Evolutionary conservation across 352 stramenopile species (phyloP).

Genomic region (Pythium periplocum): DNA sequence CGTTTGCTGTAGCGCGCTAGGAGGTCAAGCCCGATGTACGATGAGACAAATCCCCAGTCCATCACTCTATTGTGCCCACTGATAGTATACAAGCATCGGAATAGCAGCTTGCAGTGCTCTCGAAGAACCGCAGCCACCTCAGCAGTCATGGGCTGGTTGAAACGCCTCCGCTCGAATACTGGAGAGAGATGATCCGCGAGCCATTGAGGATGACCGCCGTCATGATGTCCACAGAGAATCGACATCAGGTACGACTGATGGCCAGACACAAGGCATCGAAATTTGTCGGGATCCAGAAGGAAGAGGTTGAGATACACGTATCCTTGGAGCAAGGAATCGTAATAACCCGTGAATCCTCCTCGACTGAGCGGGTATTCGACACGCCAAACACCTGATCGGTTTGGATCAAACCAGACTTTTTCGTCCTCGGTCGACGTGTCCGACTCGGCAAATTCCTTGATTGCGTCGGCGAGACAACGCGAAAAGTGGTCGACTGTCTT

Average conservation of each 20-base stretch:
- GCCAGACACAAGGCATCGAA: neutral
- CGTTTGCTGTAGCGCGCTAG: no score
- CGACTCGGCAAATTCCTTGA: slow-evolving; percentile 1
- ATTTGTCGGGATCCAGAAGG: neutral
- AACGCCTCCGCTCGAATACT: neutral
- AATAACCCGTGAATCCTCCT: neutral
- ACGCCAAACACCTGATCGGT: neutral
- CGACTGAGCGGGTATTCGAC: neutral
- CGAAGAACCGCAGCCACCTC: neutral
- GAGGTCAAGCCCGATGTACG: no score
- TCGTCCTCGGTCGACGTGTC: neutral
- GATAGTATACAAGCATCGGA: neutral
- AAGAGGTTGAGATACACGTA: slow-evolving; percentile 2
- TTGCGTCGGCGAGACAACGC: neutral
- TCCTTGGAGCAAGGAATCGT: neutral
- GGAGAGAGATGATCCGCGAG: neutral
- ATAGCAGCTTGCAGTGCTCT: neutral
- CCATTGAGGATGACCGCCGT: neutral
- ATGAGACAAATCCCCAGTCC: no score
- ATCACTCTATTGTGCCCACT: neutral
- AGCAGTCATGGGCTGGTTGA: neutral
- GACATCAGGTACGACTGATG: neutral
- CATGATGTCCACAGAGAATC: neutral
- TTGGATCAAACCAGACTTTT: neutral
- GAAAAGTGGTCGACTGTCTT: neutral